phyloP scores from a whole-genome alignment of 345 rosid species.

The Acer negundo region DNA sequence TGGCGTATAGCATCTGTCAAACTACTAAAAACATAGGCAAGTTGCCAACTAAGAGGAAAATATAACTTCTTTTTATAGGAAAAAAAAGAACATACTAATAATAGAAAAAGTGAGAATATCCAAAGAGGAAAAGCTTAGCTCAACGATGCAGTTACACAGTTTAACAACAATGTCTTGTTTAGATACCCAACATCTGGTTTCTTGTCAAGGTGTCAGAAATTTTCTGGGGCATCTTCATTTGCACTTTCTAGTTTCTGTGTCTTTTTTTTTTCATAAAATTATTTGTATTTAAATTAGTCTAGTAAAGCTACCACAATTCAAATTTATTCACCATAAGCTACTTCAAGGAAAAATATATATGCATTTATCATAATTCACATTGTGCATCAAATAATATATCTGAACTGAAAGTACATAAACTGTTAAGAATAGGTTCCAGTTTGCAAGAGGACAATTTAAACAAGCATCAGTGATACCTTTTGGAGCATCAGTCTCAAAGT shows the following conservation, averaged over 20 bases:
- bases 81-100: too few species aligned
- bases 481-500: slow-evolving; percentile 84
- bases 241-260: not conserved
- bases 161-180: not conserved
- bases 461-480: slow-evolving; percentile 48
- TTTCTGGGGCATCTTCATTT: not conserved
- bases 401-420: not conserved
- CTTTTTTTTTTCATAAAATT: not conserved
- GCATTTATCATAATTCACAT: not conserved
- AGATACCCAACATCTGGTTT: not conserved
- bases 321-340: not conserved
- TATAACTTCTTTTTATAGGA: not conserved
- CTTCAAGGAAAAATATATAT: not conserved
- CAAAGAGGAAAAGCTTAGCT: not conserved
- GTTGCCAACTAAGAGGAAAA: not conserved
- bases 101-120: not conserved
- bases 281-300: not conserved
- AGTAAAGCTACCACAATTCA: not conserved
- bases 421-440: not conserved
- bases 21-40: not conserved
- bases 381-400: not conserved
- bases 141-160: not conserved
- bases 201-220: not conserved
- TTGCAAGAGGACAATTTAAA: not conserved
- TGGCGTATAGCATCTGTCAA: not conserved